Evolutionary conservation across 2,329 filamentous ascomycete genomes (phyloP).

Genomic region (Colletotrichum orchidophilum): DNA sequence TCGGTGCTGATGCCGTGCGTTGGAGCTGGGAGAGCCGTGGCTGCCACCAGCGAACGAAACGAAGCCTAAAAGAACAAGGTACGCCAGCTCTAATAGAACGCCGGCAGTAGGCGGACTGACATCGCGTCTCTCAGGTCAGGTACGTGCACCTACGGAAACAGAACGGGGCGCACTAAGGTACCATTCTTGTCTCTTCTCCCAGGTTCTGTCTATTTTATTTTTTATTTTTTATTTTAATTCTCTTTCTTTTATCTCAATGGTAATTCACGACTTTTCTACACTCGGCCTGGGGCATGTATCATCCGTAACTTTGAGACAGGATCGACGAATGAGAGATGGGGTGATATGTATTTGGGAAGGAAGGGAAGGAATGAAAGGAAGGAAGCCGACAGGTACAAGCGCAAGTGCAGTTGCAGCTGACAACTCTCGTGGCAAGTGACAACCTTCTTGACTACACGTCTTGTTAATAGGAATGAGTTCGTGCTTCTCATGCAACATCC

Average conservation of each 20-base stretch:
- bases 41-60: constrained; percentile 19
- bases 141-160: neutral
- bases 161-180: neutral
- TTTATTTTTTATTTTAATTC: neutral
- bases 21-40: constrained; percentile 10
- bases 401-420: neutral
- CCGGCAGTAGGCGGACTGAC: constrained; percentile 16
- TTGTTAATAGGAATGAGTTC: neutral
- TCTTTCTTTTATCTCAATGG: neutral
- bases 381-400: constrained; percentile 6
- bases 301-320: constrained; percentile 1
- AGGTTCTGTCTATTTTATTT: neutral
- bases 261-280: neutral
- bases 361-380: constrained; percentile 10
- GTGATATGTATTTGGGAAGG: neutral
- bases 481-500: neutral
- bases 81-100: constrained; percentile 2
- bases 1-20: constrained; percentile 14
- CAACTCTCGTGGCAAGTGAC: constrained; percentile 1
- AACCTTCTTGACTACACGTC: neutral
- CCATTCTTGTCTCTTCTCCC: too few relatives aligned
- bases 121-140: neutral
- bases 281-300: constrained; percentile 3
- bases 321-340: constrained; percentile 10
- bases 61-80: constrained; percentile 17